Percentiles rank a stretch among this genome's conserved stretches.
Evolutionary conservation across 2,329 filamentous ascomycete genomes (phyloP).

Genomic region (Aureobasidium mangrovei): DNA sequence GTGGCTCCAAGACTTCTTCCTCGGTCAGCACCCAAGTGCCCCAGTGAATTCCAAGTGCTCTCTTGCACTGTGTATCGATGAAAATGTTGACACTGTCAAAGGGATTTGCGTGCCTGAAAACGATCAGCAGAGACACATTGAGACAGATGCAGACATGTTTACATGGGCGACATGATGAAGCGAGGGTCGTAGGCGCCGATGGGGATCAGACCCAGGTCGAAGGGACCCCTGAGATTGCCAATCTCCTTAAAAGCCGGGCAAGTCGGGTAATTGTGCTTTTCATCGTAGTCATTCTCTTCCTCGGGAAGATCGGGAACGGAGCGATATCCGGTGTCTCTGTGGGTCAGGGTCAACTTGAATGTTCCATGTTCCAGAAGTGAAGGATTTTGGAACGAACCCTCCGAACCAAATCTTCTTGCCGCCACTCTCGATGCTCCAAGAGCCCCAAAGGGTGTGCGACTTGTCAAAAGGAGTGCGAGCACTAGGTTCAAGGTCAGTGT

Average conservation of each 20-base stretch:
- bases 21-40: conserved; percentile 75
- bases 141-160: neutral
- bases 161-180: conserved; percentile 63
- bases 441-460: conserved; percentile 74
- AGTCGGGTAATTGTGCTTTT: conserved; percentile 56
- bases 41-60: conserved; percentile 85
- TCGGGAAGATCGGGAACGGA: conserved; percentile 57
- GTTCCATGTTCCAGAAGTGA: neutral
- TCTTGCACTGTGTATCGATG: conserved; percentile 65
- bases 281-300: conserved; percentile 61
- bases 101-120: conserved; percentile 61
- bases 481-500: conserved; percentile 29
- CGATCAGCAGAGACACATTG: neutral
- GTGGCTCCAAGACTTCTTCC: conserved; percentile 80
- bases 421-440: conserved; percentile 69
- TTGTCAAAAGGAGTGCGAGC: conserved; percentile 61
- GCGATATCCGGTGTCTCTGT: conserved; percentile 75
- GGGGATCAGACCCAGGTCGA: conserved; percentile 84
- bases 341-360: neutral
- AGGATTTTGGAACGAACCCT: conserved; percentile 25
- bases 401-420: conserved; percentile 78
- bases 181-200: conserved; percentile 82
- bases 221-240: conserved; percentile 69
- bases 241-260: conserved; percentile 84
- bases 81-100: conserved; percentile 87